Evolutionary conservation across 2,329 filamentous ascomycete species (phyloP), one percentile per base, ranked within the genome.

Genomic region (Mollisiaceae sp.): DNA sequence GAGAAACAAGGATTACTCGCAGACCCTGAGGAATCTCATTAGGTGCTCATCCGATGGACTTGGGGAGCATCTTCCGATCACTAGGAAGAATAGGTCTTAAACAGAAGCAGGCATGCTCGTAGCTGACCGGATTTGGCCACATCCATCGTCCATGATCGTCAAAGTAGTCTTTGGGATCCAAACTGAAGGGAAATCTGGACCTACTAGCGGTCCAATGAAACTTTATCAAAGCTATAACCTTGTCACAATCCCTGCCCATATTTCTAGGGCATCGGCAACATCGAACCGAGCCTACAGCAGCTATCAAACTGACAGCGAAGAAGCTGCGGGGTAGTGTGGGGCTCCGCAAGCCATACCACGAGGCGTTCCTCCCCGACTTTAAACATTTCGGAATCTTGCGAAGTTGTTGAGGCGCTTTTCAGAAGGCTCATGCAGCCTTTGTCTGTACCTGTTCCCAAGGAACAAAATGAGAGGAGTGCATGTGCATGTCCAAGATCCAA

Each of bases 261-360:
- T 5, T 1, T 35, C 24, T 8, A 54, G n/a, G 4, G n/a, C 2
- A 55, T 57, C 55, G 55, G 55, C 32, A 57, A 14, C 55, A 57
- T 57, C 20, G 55, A 38, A 18, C 55, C 55, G 55, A 39, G 11
- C 35, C 36, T n/a, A 39, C 8, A 24, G 18, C 35, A 22, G 20
- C 18, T 38, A 22, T 57, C 35, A 57, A 20, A 22, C 20, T 57
- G 52, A 56, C 54, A 56, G 54, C 20, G 24, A 57, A 35, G 12
- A 57, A 39, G n/a, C 55, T 57, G 55, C 35, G 55, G 55, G 55
- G 55, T 57, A 57, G 55, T 57, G 55, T 57, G 55, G 55, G 55
- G 55, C 35, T 27, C 32, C 32, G 27, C n/a, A 12, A n/a, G 52
- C 11, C 2, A 56, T 22, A 20, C 27, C 27, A 54, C 52, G 27